Percentiles rank a stretch among this genome's conserved stretches.
phyloP scores from a whole-genome alignment of 768 basidiomycete species.

The Symmetrospora coprosmae region DNA sequence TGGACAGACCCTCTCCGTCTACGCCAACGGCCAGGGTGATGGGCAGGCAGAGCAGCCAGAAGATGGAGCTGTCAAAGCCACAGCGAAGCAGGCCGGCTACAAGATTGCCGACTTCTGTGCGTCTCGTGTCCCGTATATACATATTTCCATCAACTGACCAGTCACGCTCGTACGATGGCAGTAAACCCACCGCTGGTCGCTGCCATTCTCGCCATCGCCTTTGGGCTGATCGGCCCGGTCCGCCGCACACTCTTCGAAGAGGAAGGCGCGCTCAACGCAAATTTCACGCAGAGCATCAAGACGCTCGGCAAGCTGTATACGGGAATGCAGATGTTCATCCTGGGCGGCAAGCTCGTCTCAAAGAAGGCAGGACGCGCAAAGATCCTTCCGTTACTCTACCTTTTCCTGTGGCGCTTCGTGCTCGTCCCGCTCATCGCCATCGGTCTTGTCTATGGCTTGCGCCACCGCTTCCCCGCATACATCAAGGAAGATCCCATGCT shows the following conservation, averaged over 20 bases:
- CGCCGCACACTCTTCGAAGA: conserved; percentile 11
- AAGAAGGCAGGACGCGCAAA: conserved; percentile 11
- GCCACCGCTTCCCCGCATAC: conserved; percentile 1
- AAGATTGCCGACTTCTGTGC: conserved; percentile 4
- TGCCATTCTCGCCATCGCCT: conserved; percentile 3
- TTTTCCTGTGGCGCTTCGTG: conserved; percentile 17
- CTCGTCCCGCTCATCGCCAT: background rate
- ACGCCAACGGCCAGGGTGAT: conserved; percentile 12
- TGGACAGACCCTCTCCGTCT: background rate
- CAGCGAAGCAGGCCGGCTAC: background rate
- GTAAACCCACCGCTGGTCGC: conserved; percentile 22
- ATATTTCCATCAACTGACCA: background rate
- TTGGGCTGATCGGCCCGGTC: background rate
- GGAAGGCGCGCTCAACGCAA: background rate
- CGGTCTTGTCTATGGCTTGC: conserved; percentile 8
- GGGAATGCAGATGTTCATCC: conserved; percentile 6
- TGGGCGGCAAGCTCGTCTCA: conserved; percentile 16
- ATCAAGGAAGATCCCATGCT: conserved; percentile 10
- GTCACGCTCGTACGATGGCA: background rate
- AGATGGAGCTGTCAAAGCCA: background rate
- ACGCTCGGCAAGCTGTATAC: conserved; percentile 15
- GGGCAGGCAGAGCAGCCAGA: too few relatives aligned
- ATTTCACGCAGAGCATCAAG: conserved; percentile 12
- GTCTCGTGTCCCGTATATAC: background rate
- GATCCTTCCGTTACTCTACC: conserved; percentile 1